These are phyloP conservation scores for Kwoniella heveanensis DNA, from an alignment of 768 basidiomycete genomes.

Conservation along the genomic window DNA sequence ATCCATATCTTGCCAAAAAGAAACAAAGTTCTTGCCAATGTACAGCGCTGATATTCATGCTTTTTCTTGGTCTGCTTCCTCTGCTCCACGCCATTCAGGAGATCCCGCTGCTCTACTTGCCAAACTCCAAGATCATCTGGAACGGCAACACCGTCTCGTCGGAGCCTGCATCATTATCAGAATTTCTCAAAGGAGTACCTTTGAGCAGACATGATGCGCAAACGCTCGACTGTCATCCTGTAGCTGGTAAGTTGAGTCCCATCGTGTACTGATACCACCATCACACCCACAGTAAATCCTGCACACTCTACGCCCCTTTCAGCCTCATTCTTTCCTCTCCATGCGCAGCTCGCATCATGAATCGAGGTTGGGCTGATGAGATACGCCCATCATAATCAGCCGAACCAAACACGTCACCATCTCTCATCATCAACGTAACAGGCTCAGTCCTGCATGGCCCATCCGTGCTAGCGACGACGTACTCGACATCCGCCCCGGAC, in stretches of 20 bases:
- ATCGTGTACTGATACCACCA: too few species aligned
- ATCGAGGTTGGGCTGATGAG: too few species aligned
- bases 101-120: conserved; percentile 41
- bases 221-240: conserved; percentile 49
- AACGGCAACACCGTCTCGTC: conserved; percentile 43
- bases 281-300: too few species aligned
- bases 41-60: too few species aligned
- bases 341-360: neutral
- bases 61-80: too few species aligned
- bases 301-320: too few species aligned
- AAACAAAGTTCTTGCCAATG: too few species aligned
- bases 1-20: too few species aligned
- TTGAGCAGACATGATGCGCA: conserved; percentile 49
- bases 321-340: neutral
- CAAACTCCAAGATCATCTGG: conserved; percentile 46
- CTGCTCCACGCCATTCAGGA: conserved; percentile 23
- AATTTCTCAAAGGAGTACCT: conserved; percentile 40
- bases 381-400: conserved; percentile 14
- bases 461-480: conserved; percentile 22
- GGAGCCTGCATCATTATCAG: conserved; percentile 22
- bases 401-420: conserved; percentile 34
- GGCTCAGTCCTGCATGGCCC: conserved; percentile 50
- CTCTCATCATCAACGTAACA: conserved; percentile 47
- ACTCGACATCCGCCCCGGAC: conserved; percentile 18
- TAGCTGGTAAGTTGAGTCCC: conserved; percentile 40